These are phyloP conservation scores for Kluyveromyces wickerhamii DNA, from an alignment of 805 yeast species.

Conservation along the genomic window DNA sequence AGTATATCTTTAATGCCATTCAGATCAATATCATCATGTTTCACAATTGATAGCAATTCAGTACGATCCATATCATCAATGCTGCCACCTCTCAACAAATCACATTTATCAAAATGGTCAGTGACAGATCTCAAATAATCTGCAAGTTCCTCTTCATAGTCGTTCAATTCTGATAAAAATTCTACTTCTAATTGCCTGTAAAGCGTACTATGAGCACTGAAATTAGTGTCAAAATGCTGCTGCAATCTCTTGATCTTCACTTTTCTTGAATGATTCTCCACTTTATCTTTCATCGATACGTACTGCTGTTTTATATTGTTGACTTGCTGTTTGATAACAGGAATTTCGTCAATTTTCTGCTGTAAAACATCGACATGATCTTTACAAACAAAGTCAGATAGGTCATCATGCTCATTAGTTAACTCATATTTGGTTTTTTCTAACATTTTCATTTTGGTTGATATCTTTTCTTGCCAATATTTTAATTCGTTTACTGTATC, in stretches of 20 bases:
- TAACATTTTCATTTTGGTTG: conserved; percentile 27
- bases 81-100: conserved; percentile 28
- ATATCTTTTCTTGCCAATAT: conserved; percentile 30
- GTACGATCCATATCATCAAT: conserved; percentile 25
- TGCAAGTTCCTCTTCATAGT: conserved; percentile 61
- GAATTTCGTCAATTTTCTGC: conserved; percentile 28
- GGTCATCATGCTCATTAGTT: conserved; percentile 16
- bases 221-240: conserved; percentile 15
- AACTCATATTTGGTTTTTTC: conserved; percentile 32
- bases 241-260: conserved; percentile 17
- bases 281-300: conserved; percentile 25
- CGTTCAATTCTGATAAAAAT: conserved; percentile 42
- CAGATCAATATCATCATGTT: conserved; percentile 47
- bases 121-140: conserved; percentile 62
- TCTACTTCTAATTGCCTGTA: conserved; percentile 18
- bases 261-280: conserved; percentile 18
- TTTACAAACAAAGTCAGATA: conserved; percentile 44
- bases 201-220: conserved; percentile 18
- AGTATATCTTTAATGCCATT: conserved; percentile 47
- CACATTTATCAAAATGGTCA: conserved; percentile 76
- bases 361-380: conserved; percentile 26
- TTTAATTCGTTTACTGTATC: conserved; percentile 18
- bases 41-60: conserved; percentile 40
- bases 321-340: conserved; percentile 23
- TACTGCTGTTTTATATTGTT: conserved; percentile 26